These are phyloP conservation scores for Tephrocybe sp. DNA, from an alignment of 768 basidiomycete species.

Conservation along the genomic window DNA sequence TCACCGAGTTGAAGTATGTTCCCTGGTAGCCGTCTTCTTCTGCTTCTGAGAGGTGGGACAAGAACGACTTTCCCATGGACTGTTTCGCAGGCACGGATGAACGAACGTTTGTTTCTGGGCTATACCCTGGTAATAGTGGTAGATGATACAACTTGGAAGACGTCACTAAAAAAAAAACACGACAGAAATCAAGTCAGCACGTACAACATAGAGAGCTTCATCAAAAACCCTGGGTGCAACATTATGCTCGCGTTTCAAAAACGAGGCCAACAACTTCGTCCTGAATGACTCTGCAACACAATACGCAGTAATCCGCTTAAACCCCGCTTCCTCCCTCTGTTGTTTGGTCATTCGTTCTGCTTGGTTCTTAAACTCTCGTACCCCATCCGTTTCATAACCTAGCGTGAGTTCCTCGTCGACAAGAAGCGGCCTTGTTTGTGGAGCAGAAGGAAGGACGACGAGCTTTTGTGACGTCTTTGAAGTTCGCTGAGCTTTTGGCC, in stretches of 20 bases:
- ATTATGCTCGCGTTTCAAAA: constrained; percentile 92
- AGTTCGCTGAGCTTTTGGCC: constrained; percentile 67
- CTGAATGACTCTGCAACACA: constrained; percentile 84
- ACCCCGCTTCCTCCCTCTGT: constrained; percentile 79
- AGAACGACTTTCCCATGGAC: constrained; percentile 54
- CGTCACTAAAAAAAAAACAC: constrained; percentile 7
- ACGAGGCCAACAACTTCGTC: constrained; percentile 81
- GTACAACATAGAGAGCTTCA: constrained; percentile 89
- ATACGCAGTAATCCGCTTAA: constrained; percentile 85
- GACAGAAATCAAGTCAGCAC: constrained; percentile 30
- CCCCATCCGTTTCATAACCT: constrained; percentile 66
- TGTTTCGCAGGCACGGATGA: constrained; percentile 67
- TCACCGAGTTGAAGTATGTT: constrained; percentile 63
- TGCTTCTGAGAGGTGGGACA: constrained; percentile 76
- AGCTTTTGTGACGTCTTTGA: constrained; percentile 92
- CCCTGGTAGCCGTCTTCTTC: constrained; percentile 92
- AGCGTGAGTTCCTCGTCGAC: constrained; percentile 51
- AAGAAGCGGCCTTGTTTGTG: constrained; percentile 75
- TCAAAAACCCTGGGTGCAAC: constrained; percentile 86
- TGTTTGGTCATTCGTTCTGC: constrained; percentile 89
- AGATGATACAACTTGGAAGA: constrained; percentile 79
- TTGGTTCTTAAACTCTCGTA: constrained; percentile 78
- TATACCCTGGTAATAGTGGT: constrained; percentile 89
- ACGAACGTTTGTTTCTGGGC: constrained; percentile 80
- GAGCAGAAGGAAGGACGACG: constrained; percentile 86